Base-by-base conservation (phyloP, 140 eudicot genomes). In the Ambrosia hybrid region DNA sequence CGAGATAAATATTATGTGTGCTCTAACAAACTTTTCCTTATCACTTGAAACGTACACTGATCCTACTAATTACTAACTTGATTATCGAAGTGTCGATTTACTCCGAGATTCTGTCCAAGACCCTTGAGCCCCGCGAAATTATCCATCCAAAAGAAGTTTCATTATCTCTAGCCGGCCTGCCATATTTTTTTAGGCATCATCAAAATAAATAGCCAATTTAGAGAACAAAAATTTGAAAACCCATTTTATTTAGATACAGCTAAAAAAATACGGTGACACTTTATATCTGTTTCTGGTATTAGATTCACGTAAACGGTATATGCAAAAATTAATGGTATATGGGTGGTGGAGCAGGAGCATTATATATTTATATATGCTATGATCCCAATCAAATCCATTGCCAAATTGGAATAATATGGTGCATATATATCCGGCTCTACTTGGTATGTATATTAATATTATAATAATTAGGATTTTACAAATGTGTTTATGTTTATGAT, bases 341-440 rank as follows among this genome's bases (percentile, higher is more conserved):
- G 30, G 30, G 30, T 21, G 30, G 30, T 21, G 30, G 30, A 21
- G 30, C 30, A 53, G 43, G 72, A 65, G 63, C 66, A 74, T 65
- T 15, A 16, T 46, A 65, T 17, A 74, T 17, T n/a, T n/a, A n/a
- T n/a, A n/a, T n/a, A n/a, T n/a, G 49, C 45, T 39, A 39, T 39
- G 45, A 55, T 65, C 57, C 57, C 30, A 45, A 67, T 74, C 57
- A 2, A 75, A 75, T 66, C 39, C 39, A 66, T 56, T 33, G 51
- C 26, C 51, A 75, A 55, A 41, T 43, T 53, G 68, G 45, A 64
- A 53, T 64, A 17, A 64, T 21, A 21, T 74, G 36, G 41, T 39
- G 13, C n/a, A 9, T 73, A 15, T 37, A 14, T 52, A 14, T 64
- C 8, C 0, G 34, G 41, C 36, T n/a, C 33, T 38, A 39, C 51